Base-by-base conservation (phyloP, 2,329 filamentous ascomycete genomes). In the Diaporthe citriasiana region DNA sequence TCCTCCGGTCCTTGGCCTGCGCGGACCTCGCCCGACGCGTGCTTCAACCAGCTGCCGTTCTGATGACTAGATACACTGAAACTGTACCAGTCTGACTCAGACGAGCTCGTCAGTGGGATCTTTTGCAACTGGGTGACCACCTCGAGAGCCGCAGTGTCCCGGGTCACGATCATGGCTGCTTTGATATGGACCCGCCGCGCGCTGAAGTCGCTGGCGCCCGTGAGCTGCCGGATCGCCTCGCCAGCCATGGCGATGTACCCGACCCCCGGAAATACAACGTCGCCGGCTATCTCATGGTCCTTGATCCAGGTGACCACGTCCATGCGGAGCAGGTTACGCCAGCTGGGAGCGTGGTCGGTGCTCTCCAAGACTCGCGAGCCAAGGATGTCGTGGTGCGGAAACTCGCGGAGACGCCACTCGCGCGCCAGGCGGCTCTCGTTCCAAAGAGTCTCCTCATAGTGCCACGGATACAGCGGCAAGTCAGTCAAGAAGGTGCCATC, bases 11-110 rank as follows among this genome's bases (percentile, higher is more conserved):
- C 42, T 15, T 25, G 22, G 17, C 19, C n/a, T 10, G 53, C 63
- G 33, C 60, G 60, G n/a, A 47, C 22, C 22, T 50, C 12, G 4
- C 38, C 15, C 19, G 57, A 40, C 4, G 10, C n/a, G 25, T 73
- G 38, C n/a, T 73, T 66, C 7, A 69, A 10, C 65, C 65, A 70
- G n/a, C 47, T 27, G 40, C 71, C 71, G 10, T 53, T 38, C 17
- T 53, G 35, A 25, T 70, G 33, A 57, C 71, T 17, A n/a, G 40
- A 50, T 59, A 55, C 56, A 13, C 33, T 35, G 63, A 40, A 35
- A 9, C 19, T 9, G 42, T 50, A 25, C 19, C 40, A 42, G 3
- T 51, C 13, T 30, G 60, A 22, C 19, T 53, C 50, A 5, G 22
- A 30, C 27, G 27, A 0, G 42, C 27, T 45, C 53, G 60, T 25